Evolutionary conservation across 768 basidiomycete genomes (phyloP), one percentile per base, ranked within the genome.

Genomic region (Saitozyma sp.): DNA sequence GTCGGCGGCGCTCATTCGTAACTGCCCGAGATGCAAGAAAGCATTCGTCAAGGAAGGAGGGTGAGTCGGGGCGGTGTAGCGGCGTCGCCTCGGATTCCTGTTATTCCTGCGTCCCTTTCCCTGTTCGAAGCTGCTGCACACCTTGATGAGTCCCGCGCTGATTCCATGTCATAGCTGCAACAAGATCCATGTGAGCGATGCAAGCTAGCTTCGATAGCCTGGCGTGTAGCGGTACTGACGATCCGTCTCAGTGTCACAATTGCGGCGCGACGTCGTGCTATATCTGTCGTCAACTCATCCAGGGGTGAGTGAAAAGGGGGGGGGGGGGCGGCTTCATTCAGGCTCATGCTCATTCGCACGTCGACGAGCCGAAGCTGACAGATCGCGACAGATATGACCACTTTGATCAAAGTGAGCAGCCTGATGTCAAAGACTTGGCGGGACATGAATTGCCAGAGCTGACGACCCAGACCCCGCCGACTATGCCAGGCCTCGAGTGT

Each of bases 21-120:
- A 87, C 65, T 96, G 93, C 79, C 93, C 93, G 0, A 88, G 87
- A 61, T 95, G 90, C 79, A 77, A 85, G 57, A 90, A 92, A 83
- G 84, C 91, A 80, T 79, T 49, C 14, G 37, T 64, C 63, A 60
- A 62, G 62, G 80, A 79, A 29, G 49, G 59, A 38, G 79, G 78
- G 54, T 74, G 49, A 46, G 69, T 61, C 6, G 16, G 29, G 2
- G 29, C 29, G 29, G 29, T 5, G 29, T 29, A 29, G 29, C 29
- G 29, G 29, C 29, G 29, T 29, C 5, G 13, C 38, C 20, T 41
- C 39, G 20, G 5, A 16, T 1, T 8, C 29, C 29, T 7, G 16
- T 2, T 53, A 1, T 40, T 38, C 52, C 39, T 13, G 46, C 29
- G 19, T 50, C 52, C 60, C 49, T 4, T 17, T 52, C 48, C 56